Evolutionary conservation across 257 asterid genomes (phyloP).

Genomic region (Solanum habrochaites): DNA sequence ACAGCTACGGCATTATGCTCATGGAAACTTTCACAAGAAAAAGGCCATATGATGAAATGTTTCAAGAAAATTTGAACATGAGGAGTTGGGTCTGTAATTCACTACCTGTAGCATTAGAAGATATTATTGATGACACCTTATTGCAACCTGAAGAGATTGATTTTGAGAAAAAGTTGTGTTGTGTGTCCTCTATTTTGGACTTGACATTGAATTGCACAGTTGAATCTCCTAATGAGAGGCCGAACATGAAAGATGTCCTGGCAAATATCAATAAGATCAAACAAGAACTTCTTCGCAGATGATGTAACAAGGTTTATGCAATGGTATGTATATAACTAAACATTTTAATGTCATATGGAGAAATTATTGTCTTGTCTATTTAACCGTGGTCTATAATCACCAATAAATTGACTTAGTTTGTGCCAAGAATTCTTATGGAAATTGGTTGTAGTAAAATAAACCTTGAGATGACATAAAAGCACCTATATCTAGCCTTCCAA

Average conservation of each 20-base stretch:
- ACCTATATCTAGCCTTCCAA: too few relatives aligned
- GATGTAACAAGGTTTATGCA: not conserved
- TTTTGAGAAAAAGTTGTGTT: not conserved
- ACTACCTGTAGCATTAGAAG: not conserved
- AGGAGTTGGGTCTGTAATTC: not conserved
- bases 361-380: too few relatives aligned
- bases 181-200: not conserved
- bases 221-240: not conserved
- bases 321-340: too few relatives aligned
- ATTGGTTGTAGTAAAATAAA: too few relatives aligned
- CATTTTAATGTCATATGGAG: too few relatives aligned
- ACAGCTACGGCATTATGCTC: not conserved
- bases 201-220: not conserved
- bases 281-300: not conserved
- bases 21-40: not conserved
- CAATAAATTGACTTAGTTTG: too few relatives aligned
- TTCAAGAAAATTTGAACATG: not conserved
- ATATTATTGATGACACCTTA: not conserved
- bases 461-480: too few relatives aligned
- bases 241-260: not conserved
- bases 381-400: too few relatives aligned
- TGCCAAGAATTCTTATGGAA: too few relatives aligned
- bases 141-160: not conserved
- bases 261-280: not conserved
- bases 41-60: not conserved